Conservation (phyloP, 2,329 filamentous ascomycete species). For the Aspergillus udagawae region DNA sequence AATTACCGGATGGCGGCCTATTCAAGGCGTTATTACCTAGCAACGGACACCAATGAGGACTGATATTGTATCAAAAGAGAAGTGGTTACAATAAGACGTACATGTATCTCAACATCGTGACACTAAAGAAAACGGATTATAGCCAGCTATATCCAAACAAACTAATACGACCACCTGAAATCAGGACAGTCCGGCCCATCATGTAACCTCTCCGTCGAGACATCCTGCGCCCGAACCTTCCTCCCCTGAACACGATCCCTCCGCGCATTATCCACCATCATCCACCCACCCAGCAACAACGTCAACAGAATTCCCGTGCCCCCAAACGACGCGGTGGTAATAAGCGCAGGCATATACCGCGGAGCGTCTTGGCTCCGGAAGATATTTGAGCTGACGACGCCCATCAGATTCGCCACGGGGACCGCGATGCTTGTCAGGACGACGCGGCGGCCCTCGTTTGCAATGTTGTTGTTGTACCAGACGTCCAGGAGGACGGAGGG, state of each 20-base stretch:
- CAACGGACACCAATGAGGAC: too few relatives aligned
- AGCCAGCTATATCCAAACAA: too few relatives aligned
- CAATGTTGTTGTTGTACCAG: conserved; percentile 81
- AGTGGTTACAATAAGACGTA: too few relatives aligned
- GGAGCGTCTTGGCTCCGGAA: conserved; percentile 62
- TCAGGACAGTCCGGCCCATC: conserved; percentile 52
- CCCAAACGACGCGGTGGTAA: conserved; percentile 52
- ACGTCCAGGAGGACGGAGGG: conserved; percentile 64
- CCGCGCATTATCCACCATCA: conserved; percentile 62
- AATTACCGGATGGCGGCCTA: too few relatives aligned
- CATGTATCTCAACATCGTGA: too few relatives aligned
- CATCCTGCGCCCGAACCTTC: conserved; percentile 52
- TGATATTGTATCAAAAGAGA: too few relatives aligned
- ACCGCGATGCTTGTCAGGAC: conserved; percentile 69
- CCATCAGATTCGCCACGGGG: conserved; percentile 73
- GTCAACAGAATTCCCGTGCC: conserved; percentile 56
- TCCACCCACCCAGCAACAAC: conserved; percentile 55
- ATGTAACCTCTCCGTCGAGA: conserved; percentile 54
- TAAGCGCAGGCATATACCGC: conserved; percentile 63
- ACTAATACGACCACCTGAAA: conserved; percentile 50
- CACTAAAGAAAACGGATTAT: too few relatives aligned
- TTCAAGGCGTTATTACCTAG: too few relatives aligned
- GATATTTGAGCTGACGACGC: conserved; percentile 64
- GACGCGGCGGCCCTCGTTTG: conserved; percentile 68
- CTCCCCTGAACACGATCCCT: conserved; percentile 56